A percentile compares a stretch with the other conserved stretches of the same genome.
Evolutionary conservation across 345 rosid genomes (phyloP).

Genomic region (Syzygium jambos): DNA sequence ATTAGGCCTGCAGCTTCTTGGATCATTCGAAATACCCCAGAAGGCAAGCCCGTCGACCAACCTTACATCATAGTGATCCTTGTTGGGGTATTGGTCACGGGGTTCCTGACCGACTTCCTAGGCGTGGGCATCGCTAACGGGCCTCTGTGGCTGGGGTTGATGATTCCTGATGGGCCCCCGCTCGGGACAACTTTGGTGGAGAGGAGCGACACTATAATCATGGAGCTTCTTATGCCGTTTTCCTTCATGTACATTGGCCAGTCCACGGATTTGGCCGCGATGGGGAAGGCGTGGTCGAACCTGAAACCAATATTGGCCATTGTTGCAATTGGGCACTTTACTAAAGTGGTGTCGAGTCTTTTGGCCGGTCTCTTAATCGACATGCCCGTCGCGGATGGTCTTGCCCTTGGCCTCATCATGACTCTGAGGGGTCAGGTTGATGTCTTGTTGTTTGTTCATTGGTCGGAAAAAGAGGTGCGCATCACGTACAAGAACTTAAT

Average conservation of each 20-base stretch:
- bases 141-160: constrained; percentile 48
- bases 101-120: constrained; percentile 58
- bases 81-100: constrained; percentile 29
- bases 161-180: constrained; percentile 65
- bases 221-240: constrained; percentile 56
- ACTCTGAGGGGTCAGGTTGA: constrained; percentile 67
- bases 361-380: constrained; percentile 16
- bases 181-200: constrained; percentile 43
- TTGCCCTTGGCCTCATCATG: constrained; percentile 50
- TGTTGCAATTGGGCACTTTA: constrained; percentile 19
- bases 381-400: constrained; percentile 40
- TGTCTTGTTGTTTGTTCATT: constrained; percentile 35
- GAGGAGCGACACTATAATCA: constrained; percentile 42
- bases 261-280: constrained; percentile 26
- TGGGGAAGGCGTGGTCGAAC: constrained; percentile 27
- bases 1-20: constrained; percentile 20
- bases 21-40: constrained; percentile 44
- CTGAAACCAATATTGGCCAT: constrained; percentile 38
- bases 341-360: constrained; percentile 25
- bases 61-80: constrained; percentile 30
- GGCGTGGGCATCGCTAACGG: constrained; percentile 57
- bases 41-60: constrained; percentile 46
- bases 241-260: constrained; percentile 46
- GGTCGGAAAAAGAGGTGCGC: constrained; percentile 57
- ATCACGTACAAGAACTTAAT: not conserved